These are phyloP conservation scores for Lithohypha guttulata DNA, from an alignment of 2,329 filamentous ascomycete genomes.

Conservation along the genomic window DNA sequence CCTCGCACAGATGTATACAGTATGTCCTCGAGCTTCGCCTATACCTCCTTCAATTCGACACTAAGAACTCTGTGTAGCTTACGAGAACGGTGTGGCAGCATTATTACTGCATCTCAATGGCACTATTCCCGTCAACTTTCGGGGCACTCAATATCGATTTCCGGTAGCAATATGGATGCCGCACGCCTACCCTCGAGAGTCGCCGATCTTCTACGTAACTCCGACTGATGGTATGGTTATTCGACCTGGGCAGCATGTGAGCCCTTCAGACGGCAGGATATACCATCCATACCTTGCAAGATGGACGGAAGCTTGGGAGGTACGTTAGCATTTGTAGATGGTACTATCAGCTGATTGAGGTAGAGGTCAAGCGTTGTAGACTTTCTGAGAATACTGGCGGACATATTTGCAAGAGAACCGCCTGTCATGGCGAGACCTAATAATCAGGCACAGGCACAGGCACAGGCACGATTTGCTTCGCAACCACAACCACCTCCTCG, in stretches of 20 bases:
- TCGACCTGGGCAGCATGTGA: constrained; percentile 86
- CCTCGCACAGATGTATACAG: constrained; percentile 93
- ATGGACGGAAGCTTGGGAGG: constrained; percentile 85
- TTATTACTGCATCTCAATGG: constrained; percentile 78
- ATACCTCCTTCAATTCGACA: background rate
- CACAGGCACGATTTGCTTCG: constrained; percentile 26
- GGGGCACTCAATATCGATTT: constrained; percentile 80
- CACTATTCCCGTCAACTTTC: constrained; percentile 83
- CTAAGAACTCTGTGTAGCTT: constrained; percentile 46
- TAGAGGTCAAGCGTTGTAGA: constrained; percentile 74
- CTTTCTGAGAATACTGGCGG: constrained; percentile 69
- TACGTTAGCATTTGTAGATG: constrained; percentile 38
- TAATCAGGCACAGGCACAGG: constrained; percentile 28
- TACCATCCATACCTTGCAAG: constrained; percentile 93
- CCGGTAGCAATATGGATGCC: constrained; percentile 90
- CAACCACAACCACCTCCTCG: constrained; percentile 63
- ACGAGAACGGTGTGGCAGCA: constrained; percentile 75
- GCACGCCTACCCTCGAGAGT: constrained; percentile 74
- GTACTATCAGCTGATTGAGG: background rate
- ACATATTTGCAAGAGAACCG: constrained; percentile 88
- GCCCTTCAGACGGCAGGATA: constrained; percentile 70
- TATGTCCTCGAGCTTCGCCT: constrained; percentile 36
- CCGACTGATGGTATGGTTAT: constrained; percentile 83
- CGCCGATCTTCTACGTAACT: constrained; percentile 79
- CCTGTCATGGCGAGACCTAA: constrained; percentile 66